Base-by-base conservation (phyloP, 805 yeast genomes). In the Pichia heedii region DNA sequence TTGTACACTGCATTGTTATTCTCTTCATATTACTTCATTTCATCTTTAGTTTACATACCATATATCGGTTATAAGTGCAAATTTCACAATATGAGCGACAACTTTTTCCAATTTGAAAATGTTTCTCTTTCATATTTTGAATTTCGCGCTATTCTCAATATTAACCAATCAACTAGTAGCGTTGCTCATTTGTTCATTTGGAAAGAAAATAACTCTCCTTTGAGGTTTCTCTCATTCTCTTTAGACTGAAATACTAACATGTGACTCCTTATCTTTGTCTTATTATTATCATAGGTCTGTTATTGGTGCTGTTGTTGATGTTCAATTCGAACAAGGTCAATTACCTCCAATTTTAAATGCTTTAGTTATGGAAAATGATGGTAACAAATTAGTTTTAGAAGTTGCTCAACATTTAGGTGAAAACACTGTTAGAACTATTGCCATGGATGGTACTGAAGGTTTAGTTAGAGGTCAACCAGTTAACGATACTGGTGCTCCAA, bases 391-490 rank as follows among this genome's bases (percentile, higher is more conserved):
- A 67, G 88, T 93, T 56, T 81, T 93, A 64, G 98, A 93, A 77
- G 98, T 93, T 61, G 93, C 98, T 63, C 98, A 93, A 79, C 98
- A 93, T 75, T 81, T 93, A 72, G 98, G 98, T 80, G 97, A 93
- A 79, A 88, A 88, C 85, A 84, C 97, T 62, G 97, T 93, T 70
- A 90, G 98, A 84, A 84, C 98, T 69, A 93, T 93, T 84, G 97
- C 98, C 68, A 93, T 93, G 98, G 98, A 93, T 73, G 97, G 97
- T 86, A 93, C 98, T 61, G 97, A 90, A 74, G 98, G 98, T 87
- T 82, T 93, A 66, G 96, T 88, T 62, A 90, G 98, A 81, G 98
- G 98, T 71, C 81, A 84, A 65, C 45, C 74, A 49, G 98, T 93
- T 62, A 55, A 65, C 55, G 98, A 93, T 77, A 89, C 97, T 55